A percentile compares a stretch with the other conserved stretches of the same genome.
phyloP scores from a whole-genome alignment of 2,329 filamentous ascomycete genomes.

The Fusarium oligoseptatum region DNA sequence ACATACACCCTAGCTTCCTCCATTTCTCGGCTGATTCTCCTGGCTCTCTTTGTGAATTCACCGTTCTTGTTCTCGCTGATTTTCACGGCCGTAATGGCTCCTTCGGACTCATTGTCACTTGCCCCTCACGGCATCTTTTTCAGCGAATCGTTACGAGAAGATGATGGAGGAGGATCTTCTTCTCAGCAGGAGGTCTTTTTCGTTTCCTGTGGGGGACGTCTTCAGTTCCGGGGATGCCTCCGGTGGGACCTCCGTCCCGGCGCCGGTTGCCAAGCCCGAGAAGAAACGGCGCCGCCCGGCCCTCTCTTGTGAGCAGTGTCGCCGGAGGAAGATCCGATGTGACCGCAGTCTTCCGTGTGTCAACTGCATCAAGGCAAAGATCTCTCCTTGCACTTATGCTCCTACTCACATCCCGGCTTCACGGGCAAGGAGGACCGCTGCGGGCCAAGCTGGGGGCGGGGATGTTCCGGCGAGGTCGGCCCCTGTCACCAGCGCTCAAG shows the following conservation, averaged over 20 bases:
- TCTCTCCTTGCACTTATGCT: conserved; percentile 67
- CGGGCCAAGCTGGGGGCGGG: conserved; percentile 6
- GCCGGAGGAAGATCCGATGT: conserved; percentile 72
- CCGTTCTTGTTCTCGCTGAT: neutral
- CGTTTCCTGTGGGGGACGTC: neutral
- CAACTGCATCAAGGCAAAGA: conserved; percentile 70
- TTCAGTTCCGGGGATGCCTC: neutral
- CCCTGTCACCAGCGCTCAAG: conserved; percentile 16
- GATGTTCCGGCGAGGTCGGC: conserved; percentile 40
- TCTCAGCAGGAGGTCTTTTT: neutral
- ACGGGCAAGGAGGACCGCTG: conserved; percentile 35
- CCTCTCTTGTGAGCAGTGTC: conserved; percentile 69
- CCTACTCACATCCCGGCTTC: conserved; percentile 51
- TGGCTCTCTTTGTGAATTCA: neutral
- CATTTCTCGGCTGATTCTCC: neutral
- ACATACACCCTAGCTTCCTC: neutral
- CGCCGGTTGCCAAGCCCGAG: conserved; percentile 35
- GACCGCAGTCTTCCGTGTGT: conserved; percentile 70
- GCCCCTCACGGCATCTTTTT: conserved; percentile 34
- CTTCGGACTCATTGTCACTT: conserved; percentile 5
- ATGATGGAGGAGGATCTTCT: neutral
- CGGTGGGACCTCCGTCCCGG: conserved; percentile 13
- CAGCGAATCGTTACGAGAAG: conserved; percentile 17
- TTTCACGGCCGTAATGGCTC: neutral
- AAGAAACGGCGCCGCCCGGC: conserved; percentile 58